phyloP scores from a whole-genome alignment of 257 asterid species.

The Ehretia macrophylla region DNA sequence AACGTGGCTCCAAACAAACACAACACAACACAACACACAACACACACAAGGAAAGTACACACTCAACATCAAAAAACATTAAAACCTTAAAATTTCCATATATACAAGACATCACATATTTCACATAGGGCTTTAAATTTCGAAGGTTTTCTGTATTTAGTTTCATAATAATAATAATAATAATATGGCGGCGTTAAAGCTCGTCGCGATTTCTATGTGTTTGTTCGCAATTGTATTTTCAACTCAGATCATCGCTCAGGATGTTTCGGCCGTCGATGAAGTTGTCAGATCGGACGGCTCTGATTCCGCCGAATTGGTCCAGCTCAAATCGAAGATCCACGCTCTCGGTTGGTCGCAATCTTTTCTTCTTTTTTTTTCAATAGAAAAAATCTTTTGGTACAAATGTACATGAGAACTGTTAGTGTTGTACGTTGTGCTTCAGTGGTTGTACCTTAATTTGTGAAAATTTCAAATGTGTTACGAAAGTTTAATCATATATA shows the following conservation, averaged over 20 bases:
- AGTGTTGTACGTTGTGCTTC: not conserved
- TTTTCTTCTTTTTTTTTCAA: constrained; percentile 12
- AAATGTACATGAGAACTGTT: not conserved
- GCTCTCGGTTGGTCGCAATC: constrained; percentile 51
- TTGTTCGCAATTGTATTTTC: constrained; percentile 20
- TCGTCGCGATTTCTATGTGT: constrained; percentile 22
- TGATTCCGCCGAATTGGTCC: constrained; percentile 35
- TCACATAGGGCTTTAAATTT: no score
- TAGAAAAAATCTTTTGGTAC: not conserved
- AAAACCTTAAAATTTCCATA: not conserved
- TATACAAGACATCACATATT: not conserved
- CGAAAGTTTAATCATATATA: no score
- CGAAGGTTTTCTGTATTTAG: not conserved
- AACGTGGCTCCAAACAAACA: constrained; percentile 17
- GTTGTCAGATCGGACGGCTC: constrained; percentile 41
- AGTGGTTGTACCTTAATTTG: not conserved
- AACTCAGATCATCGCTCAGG: constrained; percentile 38
- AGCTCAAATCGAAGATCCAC: constrained; percentile 58
- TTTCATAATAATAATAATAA: no score
- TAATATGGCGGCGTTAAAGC: constrained; percentile 34
- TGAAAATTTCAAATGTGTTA: no score
- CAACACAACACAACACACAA: not conserved
- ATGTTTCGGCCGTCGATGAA: constrained; percentile 32
- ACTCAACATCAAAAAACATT: no score
- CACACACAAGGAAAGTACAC: not conserved